Evolutionary conservation across 2,329 filamentous ascomycete species (phyloP).

Genomic region (Sporothrix variecibatus): DNA sequence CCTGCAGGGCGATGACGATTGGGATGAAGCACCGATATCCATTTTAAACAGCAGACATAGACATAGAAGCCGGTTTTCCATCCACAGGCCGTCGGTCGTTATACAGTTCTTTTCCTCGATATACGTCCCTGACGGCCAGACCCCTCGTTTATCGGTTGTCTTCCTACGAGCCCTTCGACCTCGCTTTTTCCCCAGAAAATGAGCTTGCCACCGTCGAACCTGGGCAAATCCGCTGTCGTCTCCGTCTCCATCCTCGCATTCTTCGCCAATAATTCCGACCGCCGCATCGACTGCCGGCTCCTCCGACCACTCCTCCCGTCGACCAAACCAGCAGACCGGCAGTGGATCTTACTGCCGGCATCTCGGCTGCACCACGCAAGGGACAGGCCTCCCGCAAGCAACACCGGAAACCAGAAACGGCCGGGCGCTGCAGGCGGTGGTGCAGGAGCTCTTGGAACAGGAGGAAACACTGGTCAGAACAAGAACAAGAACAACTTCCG

Average conservation of each 20-base stretch:
- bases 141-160: not conserved
- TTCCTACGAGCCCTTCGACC: not conserved
- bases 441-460: not conserved
- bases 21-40: not conserved
- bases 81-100: not conserved
- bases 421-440: constrained; percentile 48
- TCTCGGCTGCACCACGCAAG: constrained; percentile 63
- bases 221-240: constrained; percentile 55
- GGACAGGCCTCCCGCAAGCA: constrained; percentile 76
- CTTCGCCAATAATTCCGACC: constrained; percentile 44
- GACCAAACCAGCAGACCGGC: constrained; percentile 41
- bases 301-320: constrained; percentile 55
- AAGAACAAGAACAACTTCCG: constrained; percentile 34
- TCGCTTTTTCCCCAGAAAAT: constrained; percentile 31
- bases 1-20: constrained; percentile 19
- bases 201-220: constrained; percentile 42
- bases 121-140: not conserved
- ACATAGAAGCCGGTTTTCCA: not conserved
- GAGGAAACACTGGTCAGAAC: not conserved
- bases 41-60: not conserved
- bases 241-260: constrained; percentile 46
- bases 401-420: constrained; percentile 77
- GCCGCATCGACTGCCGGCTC: constrained; percentile 50
- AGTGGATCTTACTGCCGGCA: constrained; percentile 32
- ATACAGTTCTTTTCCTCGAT: not conserved